A percentile compares a stretch with the other conserved stretches of the same genome.
Conservation (phyloP, 495 filamentous ascomycete genomes). For the Venustampulla echinocandica region DNA sequence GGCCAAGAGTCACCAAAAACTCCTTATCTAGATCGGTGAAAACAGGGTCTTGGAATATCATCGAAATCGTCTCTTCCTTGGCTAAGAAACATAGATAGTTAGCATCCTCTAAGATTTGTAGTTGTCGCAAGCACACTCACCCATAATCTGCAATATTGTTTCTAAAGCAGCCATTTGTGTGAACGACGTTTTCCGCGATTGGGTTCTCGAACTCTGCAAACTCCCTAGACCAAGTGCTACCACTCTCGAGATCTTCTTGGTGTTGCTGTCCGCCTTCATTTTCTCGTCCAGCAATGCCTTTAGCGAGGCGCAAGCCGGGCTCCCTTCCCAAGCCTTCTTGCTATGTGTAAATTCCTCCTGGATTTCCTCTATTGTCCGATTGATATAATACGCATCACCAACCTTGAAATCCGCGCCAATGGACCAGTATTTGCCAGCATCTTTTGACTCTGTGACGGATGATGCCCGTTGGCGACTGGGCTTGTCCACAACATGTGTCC, state of each 20-base stretch:
- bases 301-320: slow-evolving; percentile 2
- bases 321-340: slow-evolving; percentile 14
- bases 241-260: slow-evolving; percentile 14
- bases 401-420: slow-evolving; percentile 16
- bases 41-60: slow-evolving; percentile 61
- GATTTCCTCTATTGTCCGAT: slow-evolving; percentile 31
- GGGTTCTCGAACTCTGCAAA: slow-evolving; percentile 17
- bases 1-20: slow-evolving; percentile 44
- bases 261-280: background rate
- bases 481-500: slow-evolving; percentile 43
- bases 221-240: slow-evolving; percentile 50
- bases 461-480: background rate
- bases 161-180: slow-evolving; percentile 56
- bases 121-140: slow-evolving; percentile 17
- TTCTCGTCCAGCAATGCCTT: background rate
- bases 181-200: slow-evolving; percentile 21
- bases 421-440: background rate
- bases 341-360: slow-evolving; percentile 26
- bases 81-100: background rate
- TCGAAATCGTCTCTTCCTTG: slow-evolving; percentile 22
- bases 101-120: background rate
- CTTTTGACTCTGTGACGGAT: background rate
- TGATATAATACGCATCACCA: slow-evolving; percentile 12
- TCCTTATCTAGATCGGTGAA: slow-evolving; percentile 54
- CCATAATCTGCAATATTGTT: slow-evolving; percentile 37